Evolutionary conservation across 2,329 filamentous ascomycete genomes (phyloP).

Genomic region (Sporothrix euskadiensis): DNA sequence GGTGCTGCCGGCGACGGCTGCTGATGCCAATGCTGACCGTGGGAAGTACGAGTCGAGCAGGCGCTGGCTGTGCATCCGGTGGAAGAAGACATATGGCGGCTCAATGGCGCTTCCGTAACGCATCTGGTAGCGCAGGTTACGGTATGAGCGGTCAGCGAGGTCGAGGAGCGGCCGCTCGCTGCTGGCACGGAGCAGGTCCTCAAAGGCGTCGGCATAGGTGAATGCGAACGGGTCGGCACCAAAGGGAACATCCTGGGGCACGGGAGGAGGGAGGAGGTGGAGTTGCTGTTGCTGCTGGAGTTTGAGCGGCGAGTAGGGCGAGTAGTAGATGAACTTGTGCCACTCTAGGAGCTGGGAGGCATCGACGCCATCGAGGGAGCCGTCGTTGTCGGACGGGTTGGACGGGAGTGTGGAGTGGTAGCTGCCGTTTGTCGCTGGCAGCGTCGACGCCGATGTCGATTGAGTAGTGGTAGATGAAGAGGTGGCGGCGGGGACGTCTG

Average conservation of each 20-base stretch:
- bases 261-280: constrained; percentile 48
- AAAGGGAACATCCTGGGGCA: constrained; percentile 47
- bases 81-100: constrained; percentile 47
- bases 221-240: constrained; percentile 45
- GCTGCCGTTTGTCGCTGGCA: neutral
- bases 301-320: constrained; percentile 48
- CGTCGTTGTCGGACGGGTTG: constrained; percentile 16
- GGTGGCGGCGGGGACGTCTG: neutral
- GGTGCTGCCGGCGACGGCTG: neutral
- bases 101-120: constrained; percentile 39
- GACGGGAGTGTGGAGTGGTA: neutral
- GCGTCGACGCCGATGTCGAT: neutral
- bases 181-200: constrained; percentile 56
- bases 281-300: constrained; percentile 40
- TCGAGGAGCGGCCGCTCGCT: constrained; percentile 47
- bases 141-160: constrained; percentile 43
- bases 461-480: neutral
- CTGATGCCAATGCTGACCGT: constrained; percentile 27
- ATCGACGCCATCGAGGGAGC: constrained; percentile 31
- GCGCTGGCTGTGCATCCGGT: constrained; percentile 40
- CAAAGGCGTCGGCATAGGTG: constrained; percentile 59
- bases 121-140: constrained; percentile 31
- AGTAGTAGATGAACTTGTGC: constrained; percentile 42
- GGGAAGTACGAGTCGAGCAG: constrained; percentile 42
- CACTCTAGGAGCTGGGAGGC: constrained; percentile 35